Base-by-base conservation (phyloP, 139 green algal species). In the Chlamydomonas applanata region DNA sequence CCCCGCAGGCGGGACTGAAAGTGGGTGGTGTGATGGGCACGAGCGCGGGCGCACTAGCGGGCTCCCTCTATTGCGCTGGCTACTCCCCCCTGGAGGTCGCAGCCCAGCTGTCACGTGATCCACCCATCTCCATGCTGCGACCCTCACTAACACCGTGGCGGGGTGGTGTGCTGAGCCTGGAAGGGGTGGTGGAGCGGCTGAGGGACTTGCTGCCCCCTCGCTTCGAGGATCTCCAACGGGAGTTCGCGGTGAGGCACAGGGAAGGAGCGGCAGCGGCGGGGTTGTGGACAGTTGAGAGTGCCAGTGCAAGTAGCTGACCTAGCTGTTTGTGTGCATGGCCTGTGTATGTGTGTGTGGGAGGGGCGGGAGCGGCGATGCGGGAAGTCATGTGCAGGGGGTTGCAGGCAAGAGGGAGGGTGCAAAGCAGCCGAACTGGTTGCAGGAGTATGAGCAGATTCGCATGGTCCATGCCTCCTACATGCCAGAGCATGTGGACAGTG, bases 21-120 rank as follows among this genome's bases (percentile, higher is more conserved):
- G 86, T 97, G 1, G 79, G 66, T 2, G 90, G 89, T 4, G 80
- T 97, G 3, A 94, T 97, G 88, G 93, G 93, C 40, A 97, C 93
- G 3, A 89, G 72, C 27, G 86, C 90, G n/a, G 93, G 93, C 0
- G 93, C 93, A 0, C 81, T 96, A 1, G 74, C 83, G 27, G 93
- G 93, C 33, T 89, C 81, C 59, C 72, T 97, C 25, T 97, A 93
- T 53, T 86, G 77, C 52, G 92, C 93, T 27, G 91, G 91, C 1
- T 95, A 93, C 72, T 72, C 76, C 0, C 88, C 90, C 0, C 33
- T 9, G 4, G 14, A 92, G 84, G 86, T 95, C 9, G 90, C 87
- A 20, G 34, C 45, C 2, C 76, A 91, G 62, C 83, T 97, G 52
- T 89, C 81, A 0, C 70, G 76, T 16, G 68, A 85, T 24, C 62